Base-by-base conservation (phyloP, 495 filamentous ascomycete species). In the Friedmanniomyces endolithicus region DNA sequence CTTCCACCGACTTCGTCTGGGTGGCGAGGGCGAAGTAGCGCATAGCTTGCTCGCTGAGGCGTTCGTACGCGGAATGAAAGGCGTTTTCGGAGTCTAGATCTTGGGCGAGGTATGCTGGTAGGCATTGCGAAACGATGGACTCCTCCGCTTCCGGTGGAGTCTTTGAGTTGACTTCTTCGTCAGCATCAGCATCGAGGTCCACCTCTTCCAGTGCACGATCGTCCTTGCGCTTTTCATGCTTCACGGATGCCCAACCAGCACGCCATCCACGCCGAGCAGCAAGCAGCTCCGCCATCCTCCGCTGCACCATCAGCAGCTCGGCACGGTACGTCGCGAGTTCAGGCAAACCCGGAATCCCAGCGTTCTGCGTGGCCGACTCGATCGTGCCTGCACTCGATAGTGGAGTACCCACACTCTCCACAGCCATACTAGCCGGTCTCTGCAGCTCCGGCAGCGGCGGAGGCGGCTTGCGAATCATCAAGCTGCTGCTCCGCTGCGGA, bases 301-400 rank as follows among this genome's bases (percentile, higher is more conserved):
- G 75, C 16, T 85, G 87, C 29, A 97, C 68, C n/a, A 86, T 67
- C 55, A 84, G 79, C 6, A 98, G 72, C 60, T 94, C 86, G 22
- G 85, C 90, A 66, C 90, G 75, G 49, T 75, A 79, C 25, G 83
- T 84, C 39, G 89, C 86, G n/a, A 97, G 72, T 40, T 61, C 55
- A 16, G 50, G 45, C 45, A 58, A 40, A 23, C 59, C 62, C 34
- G 50, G 62, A 11, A 48, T 57, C 24, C 50, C 54, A 7, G 54
- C 57, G 41, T 29, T 52, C 23, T 29, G 35, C 17, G 48, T 20
- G 14, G 33, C 17, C 11, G 35, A 24, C 11, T 25, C 54, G 1
- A 53, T 45, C 2, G 25, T 37, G 11, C 55, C 59, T 4, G 59
- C 41, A 24, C 50, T 55, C 20, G 53, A 24, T 4, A 48, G 54